A percentile compares a stretch with the other conserved stretches of the same genome.
These are phyloP conservation scores for Aspergillus wentii DNA, from an alignment of 495 filamentous ascomycete species.

Conservation along the genomic window DNA sequence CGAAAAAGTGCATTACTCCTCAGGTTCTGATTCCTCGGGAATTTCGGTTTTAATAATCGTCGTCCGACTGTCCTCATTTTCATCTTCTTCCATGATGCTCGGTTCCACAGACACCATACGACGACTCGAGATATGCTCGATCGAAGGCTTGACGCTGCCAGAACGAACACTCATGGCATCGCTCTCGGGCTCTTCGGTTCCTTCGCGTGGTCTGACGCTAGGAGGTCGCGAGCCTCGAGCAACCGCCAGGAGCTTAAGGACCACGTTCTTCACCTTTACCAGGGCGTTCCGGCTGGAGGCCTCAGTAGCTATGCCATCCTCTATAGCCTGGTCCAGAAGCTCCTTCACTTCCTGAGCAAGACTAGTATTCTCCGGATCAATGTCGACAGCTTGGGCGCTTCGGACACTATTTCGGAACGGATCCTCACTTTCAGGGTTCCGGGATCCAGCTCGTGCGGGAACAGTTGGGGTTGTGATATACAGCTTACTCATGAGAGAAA, in stretches of 20 bases:
- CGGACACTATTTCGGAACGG: constrained; percentile 36
- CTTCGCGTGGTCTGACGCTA: constrained; percentile 29
- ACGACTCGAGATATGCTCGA: constrained; percentile 26
- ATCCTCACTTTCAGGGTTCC: constrained; percentile 33
- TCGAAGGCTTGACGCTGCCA: constrained; percentile 34
- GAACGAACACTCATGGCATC: constrained; percentile 19
- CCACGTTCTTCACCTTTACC: constrained; percentile 68
- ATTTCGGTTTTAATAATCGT: constrained; percentile 47
- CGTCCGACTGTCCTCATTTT: constrained; percentile 47
- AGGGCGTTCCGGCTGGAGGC: constrained; percentile 70
- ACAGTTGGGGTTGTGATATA: constrained; percentile 58
- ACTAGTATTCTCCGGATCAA: constrained; percentile 29
- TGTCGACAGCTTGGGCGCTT: constrained; percentile 30
- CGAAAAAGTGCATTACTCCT: constrained; percentile 24
- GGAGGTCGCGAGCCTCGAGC: constrained; percentile 30
- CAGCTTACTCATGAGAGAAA: constrained; percentile 75
- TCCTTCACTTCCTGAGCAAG: constrained; percentile 41
- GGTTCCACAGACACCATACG: constrained; percentile 37
- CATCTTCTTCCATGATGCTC: constrained; percentile 49
- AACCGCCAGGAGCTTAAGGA: constrained; percentile 43
- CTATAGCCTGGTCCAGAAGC: constrained; percentile 61
- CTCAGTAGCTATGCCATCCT: constrained; percentile 62
- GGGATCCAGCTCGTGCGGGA: constrained; percentile 33
- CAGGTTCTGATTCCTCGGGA: constrained; percentile 19
- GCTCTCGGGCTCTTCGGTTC: constrained; percentile 32